These are phyloP conservation scores for Hymenoscyphus infarciens DNA, from an alignment of 2,329 filamentous ascomycete species.

Conservation along the genomic window DNA sequence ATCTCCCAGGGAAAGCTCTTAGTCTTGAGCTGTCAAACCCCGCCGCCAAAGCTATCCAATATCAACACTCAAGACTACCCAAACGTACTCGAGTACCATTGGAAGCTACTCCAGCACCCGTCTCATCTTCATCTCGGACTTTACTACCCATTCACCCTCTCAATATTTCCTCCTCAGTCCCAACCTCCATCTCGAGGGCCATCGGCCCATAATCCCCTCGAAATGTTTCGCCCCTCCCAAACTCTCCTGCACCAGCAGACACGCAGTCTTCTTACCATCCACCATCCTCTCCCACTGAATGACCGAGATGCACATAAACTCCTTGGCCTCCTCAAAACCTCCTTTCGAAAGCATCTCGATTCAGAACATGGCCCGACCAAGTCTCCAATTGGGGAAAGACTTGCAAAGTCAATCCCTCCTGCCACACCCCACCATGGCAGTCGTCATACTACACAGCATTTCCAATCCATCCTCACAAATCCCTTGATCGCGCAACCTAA, in stretches of 20 bases:
- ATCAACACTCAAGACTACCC: background rate
- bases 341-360: constrained; percentile 61
- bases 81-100: background rate
- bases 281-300: constrained; percentile 48
- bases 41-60: background rate
- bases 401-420: background rate
- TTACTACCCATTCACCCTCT: background rate
- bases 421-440: constrained; percentile 7
- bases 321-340: constrained; percentile 56
- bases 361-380: constrained; percentile 43
- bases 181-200: constrained; percentile 3
- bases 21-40: background rate
- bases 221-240: constrained; percentile 49
- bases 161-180: background rate
- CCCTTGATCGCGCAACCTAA: constrained; percentile 41
- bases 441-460: constrained; percentile 41
- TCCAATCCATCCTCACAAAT: constrained; percentile 48
- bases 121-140: background rate
- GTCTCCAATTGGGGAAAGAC: background rate
- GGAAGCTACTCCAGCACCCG: background rate
- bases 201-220: constrained; percentile 2
- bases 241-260: constrained; percentile 43
- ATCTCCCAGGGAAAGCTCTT: background rate
- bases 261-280: constrained; percentile 45
- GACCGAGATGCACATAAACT: constrained; percentile 56